phyloP scores from a whole-genome alignment of 352 stramenopile species.

The Saprolegnia diclina region DNA sequence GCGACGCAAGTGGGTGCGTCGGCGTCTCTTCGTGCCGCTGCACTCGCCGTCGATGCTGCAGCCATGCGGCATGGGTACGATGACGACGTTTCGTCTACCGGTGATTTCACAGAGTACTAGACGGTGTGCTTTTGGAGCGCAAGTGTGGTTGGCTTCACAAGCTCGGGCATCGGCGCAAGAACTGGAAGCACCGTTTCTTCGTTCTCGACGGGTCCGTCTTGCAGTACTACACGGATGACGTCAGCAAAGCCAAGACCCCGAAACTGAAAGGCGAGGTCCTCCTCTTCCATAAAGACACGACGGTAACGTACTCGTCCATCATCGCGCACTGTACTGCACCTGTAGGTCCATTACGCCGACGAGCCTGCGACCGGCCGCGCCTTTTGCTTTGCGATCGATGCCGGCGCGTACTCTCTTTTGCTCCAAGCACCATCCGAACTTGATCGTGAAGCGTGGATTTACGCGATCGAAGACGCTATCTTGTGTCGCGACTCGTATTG shows the following conservation, averaged over 20 bases:
- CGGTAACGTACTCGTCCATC: background rate
- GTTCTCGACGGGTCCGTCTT: slow-evolving; percentile 61
- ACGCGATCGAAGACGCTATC: slow-evolving; percentile 67
- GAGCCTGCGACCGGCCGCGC: slow-evolving; percentile 46
- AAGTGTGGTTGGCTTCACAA: slow-evolving; percentile 70
- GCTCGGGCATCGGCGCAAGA: slow-evolving; percentile 62
- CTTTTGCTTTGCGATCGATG: slow-evolving; percentile 57
- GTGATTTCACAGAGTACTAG: slow-evolving; percentile 29
- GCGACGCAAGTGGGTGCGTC: slow-evolving; percentile 58
- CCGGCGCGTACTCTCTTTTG: slow-evolving; percentile 48
- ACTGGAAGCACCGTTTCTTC: slow-evolving; percentile 74
- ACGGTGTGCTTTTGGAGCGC: slow-evolving; percentile 62
- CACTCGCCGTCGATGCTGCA: background rate
- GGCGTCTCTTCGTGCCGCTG: background rate
- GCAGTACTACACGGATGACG: slow-evolving; percentile 54
- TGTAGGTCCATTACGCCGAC: slow-evolving; percentile 60
- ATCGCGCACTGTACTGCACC: background rate
- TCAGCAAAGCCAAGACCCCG: slow-evolving; percentile 32
- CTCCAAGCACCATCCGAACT: slow-evolving; percentile 49
- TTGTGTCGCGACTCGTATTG: slow-evolving; percentile 66
- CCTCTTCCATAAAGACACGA: slow-evolving; percentile 62
- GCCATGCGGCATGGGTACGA: slow-evolving; percentile 2
- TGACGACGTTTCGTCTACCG: background rate
- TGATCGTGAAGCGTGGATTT: slow-evolving; percentile 75
- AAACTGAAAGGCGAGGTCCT: slow-evolving; percentile 67